Conservation (phyloP, 1,139 yeast species). For the Geotrichum fermentans region DNA sequence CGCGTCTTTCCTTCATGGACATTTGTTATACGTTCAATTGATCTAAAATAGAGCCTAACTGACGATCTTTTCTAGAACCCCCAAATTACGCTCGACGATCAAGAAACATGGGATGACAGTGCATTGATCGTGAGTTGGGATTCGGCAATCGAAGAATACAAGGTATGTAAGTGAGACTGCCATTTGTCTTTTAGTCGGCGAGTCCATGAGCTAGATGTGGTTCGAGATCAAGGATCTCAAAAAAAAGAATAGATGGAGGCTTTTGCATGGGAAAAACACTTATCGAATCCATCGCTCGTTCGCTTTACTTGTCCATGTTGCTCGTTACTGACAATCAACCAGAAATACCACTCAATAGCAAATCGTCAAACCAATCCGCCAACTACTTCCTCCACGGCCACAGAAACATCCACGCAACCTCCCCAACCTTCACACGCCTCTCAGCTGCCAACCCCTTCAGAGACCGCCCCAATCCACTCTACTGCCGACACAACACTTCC, state of each 20-base stretch:
- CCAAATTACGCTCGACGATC: constrained; percentile 13
- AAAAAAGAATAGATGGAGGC: too few relatives aligned
- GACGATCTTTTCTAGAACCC: too few relatives aligned
- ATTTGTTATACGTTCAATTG: too few relatives aligned
- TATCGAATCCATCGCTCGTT: neutral
- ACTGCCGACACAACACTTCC: neutral
- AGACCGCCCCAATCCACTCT: neutral
- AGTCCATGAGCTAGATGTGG: too few relatives aligned
- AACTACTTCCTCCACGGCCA: neutral
- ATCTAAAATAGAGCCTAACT: too few relatives aligned
- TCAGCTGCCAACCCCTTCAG: neutral
- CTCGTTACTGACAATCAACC: too few relatives aligned
- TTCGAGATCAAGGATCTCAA: too few relatives aligned
- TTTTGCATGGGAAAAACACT: neutral
- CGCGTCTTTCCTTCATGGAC: too few relatives aligned
- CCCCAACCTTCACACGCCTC: neutral
- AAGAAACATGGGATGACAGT: constrained; percentile 33
- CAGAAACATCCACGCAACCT: neutral
- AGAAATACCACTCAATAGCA: constrained; percentile 25
- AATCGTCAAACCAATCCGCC: neutral
- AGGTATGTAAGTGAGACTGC: too few relatives aligned
- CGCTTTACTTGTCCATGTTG: too few relatives aligned
- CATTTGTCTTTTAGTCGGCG: too few relatives aligned
- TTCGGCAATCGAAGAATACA: constrained; percentile 28
- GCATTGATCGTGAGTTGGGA: constrained; percentile 29